Conservation (phyloP, 345 rosid genomes). For the Boechera stricta region DNA sequence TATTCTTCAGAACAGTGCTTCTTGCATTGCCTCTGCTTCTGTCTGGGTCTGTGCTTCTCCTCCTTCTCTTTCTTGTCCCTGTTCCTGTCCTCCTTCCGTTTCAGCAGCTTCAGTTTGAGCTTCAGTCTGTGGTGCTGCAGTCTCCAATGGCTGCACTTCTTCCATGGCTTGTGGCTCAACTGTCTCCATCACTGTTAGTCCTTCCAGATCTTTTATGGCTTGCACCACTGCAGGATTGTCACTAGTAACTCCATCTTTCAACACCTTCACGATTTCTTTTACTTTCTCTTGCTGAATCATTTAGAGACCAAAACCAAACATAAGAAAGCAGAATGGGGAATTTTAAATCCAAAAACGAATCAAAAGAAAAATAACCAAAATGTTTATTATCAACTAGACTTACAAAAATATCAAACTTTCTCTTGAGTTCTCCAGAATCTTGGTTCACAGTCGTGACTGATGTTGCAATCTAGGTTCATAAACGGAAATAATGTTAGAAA, state of each 20-base stretch:
- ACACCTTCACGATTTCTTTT: constrained; percentile 50
- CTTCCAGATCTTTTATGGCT: constrained; percentile 72
- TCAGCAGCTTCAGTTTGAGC: background rate
- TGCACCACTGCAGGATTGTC: constrained; percentile 47
- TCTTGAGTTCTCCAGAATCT: constrained; percentile 55
- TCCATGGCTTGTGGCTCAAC: constrained; percentile 46
- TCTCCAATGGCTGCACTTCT: constrained; percentile 19
- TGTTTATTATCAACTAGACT: constrained; percentile 40
- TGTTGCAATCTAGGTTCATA: constrained; percentile 28
- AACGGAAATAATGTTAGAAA: constrained; percentile 7
- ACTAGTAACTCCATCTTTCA: constrained; percentile 53
- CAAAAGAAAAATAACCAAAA: background rate
- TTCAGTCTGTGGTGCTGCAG: background rate
- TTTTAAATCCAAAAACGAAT: background rate
- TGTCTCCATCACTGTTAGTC: constrained; percentile 57
- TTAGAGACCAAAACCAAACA: constrained; percentile 18
- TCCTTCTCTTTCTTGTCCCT: background rate
- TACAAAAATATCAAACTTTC: constrained; percentile 65
- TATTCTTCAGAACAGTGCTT: constrained; percentile 30
- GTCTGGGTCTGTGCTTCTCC: constrained; percentile 27
- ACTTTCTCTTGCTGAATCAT: constrained; percentile 67
- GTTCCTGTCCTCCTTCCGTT: constrained; percentile 37
- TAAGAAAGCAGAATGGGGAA: background rate
- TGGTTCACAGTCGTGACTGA: constrained; percentile 35
- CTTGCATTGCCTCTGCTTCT: constrained; percentile 41